Percentiles rank a stretch among this genome's conserved stretches.
Conservation (phyloP, 306 rosid species). For the Phaseolus lunatus region DNA sequence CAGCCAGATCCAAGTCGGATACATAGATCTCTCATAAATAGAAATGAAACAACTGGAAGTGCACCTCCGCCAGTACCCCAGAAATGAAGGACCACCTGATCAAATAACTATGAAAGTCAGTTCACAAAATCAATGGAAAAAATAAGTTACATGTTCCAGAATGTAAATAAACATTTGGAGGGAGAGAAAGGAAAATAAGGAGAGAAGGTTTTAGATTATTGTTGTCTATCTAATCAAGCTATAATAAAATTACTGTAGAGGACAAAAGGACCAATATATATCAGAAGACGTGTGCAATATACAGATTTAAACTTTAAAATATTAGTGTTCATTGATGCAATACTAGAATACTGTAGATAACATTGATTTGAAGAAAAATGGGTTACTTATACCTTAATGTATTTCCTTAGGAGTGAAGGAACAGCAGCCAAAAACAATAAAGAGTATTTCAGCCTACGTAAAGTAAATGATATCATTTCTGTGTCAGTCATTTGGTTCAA, state of each 20-base stretch:
- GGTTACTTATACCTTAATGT: slow-evolving; percentile 68
- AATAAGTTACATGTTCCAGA: slow-evolving; percentile 27
- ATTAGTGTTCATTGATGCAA: slow-evolving; percentile 3
- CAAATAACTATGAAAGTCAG: slow-evolving; percentile 43
- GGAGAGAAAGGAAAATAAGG: not conserved
- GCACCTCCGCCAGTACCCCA: slow-evolving; percentile 99
- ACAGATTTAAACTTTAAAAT: slow-evolving; percentile 20
- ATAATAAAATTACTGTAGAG: slow-evolving; percentile 12
- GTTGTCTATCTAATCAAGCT: not conserved
- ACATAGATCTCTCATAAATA: slow-evolving; percentile 82
- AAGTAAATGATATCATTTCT: slow-evolving; percentile 86
- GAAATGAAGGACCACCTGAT: slow-evolving; percentile 89
- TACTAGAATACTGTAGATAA: not conserved
- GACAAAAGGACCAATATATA: slow-evolving; percentile 29
- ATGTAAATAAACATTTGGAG: slow-evolving; percentile 7
- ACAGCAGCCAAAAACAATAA: slow-evolving; percentile 84
- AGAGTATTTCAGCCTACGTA: slow-evolving; percentile 80
- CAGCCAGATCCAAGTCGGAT: slow-evolving; percentile 89
- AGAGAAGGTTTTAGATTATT: slow-evolving; percentile 16
- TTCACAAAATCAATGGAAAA: slow-evolving; percentile 27
- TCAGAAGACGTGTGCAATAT: slow-evolving; percentile 25
- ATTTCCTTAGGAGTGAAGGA: slow-evolving; percentile 89
- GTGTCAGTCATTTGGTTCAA: slow-evolving; percentile 98
- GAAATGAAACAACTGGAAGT: slow-evolving; percentile 77
- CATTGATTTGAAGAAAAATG: slow-evolving; percentile 31